A percentile compares a stretch with the other conserved stretches of the same genome.
phyloP scores from a whole-genome alignment of 768 basidiomycete genomes.

The Agaricus sinodeliciosus region DNA sequence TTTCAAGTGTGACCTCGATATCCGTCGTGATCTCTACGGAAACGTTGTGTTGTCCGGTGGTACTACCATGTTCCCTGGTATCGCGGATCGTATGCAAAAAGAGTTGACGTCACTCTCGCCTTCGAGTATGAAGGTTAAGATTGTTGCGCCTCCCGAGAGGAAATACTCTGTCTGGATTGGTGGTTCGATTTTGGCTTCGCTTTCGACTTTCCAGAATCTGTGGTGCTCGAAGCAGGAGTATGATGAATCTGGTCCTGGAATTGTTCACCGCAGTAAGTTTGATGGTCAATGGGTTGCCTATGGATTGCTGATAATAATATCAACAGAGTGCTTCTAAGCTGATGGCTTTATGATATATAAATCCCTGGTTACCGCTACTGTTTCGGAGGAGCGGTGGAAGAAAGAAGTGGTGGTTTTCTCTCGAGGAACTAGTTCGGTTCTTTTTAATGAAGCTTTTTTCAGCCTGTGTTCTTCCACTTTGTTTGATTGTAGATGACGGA shows the following conservation, averaged over 20 bases:
- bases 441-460: too few relatives aligned
- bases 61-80: conserved; percentile 95
- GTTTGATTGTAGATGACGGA: too few relatives aligned
- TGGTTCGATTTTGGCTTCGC: conserved; percentile 79
- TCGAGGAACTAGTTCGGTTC: too few relatives aligned
- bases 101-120: conserved; percentile 82
- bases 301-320: not conserved
- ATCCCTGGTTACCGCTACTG: too few relatives aligned
- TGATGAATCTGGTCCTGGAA: conserved; percentile 77
- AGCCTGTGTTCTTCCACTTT: too few relatives aligned
- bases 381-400: too few relatives aligned
- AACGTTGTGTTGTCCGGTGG: conserved; percentile 87
- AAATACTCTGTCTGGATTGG: conserved; percentile 97
- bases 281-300: not conserved
- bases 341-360: too few relatives aligned
- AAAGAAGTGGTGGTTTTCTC: too few relatives aligned
- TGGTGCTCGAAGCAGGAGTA: conserved; percentile 95
- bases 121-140: conserved; percentile 93
- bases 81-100: conserved; percentile 94
- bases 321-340: conserved; percentile 26
- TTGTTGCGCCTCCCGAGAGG: conserved; percentile 88
- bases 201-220: conserved; percentile 94
- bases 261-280: conserved; percentile 69
- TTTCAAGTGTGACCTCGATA: conserved; percentile 83
- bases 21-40: conserved; percentile 74